These are phyloP conservation scores for Cercospora nicotianae DNA, from an alignment of 2,329 filamentous ascomycete genomes.

Conservation along the genomic window DNA sequence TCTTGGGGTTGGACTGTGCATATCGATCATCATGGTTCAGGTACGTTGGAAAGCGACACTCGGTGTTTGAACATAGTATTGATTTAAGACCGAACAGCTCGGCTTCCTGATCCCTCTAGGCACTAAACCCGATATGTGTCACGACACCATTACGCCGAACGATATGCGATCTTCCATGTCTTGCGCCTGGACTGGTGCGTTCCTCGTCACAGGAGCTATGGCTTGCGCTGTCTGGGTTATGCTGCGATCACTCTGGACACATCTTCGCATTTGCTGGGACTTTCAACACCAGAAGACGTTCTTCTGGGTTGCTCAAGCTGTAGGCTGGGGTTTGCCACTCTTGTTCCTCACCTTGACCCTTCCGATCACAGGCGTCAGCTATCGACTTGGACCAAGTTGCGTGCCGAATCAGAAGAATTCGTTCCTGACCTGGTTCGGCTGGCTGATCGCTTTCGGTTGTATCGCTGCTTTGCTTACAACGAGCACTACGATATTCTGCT, in stretches of 20 bases:
- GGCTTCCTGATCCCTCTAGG: slow-evolving; percentile 81
- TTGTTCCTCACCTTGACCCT: slow-evolving; percentile 48
- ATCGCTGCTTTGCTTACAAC: slow-evolving; percentile 39
- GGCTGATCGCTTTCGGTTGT: slow-evolving; percentile 40
- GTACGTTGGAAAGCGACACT: no score
- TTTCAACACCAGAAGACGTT: slow-evolving; percentile 36
- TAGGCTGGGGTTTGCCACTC: slow-evolving; percentile 36
- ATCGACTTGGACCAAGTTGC: slow-evolving; percentile 74
- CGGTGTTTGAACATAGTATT: no score
- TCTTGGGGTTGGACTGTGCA: slow-evolving; percentile 79
- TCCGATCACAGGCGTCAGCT: slow-evolving; percentile 40
- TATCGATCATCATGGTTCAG: slow-evolving; percentile 69
- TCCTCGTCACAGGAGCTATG: slow-evolving; percentile 79
- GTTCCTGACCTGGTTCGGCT: slow-evolving; percentile 41
- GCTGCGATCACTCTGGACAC: slow-evolving; percentile 42
- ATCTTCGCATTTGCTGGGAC: slow-evolving; percentile 44
- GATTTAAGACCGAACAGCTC: slow-evolving; percentile 63
- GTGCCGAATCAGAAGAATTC: slow-evolving; percentile 69
- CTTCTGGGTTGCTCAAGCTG: slow-evolving; percentile 36
- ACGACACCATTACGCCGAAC: slow-evolving; percentile 79
- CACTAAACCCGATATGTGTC: slow-evolving; percentile 71
- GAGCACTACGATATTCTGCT: slow-evolving; percentile 40
- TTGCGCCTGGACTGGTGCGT: slow-evolving; percentile 77
- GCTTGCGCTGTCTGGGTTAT: slow-evolving; percentile 84
- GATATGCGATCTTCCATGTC: slow-evolving; percentile 72